Conservation (phyloP, 768 basidiomycete species). For the Ephemerocybe angulata region DNA sequence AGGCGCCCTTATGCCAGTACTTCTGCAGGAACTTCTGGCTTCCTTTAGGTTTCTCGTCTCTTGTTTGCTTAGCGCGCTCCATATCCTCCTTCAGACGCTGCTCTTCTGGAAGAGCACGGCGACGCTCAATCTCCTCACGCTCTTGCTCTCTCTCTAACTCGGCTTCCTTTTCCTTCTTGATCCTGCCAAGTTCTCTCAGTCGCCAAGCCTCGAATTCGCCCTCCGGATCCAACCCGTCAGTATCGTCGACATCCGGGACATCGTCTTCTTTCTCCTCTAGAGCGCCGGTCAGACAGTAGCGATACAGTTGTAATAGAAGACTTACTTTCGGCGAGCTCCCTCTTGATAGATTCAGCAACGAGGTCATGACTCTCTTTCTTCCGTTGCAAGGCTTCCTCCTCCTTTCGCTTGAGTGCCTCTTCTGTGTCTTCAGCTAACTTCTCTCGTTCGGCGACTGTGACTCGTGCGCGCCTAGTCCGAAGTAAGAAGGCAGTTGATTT, state of each 20-base stretch:
- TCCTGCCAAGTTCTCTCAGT: constrained; percentile 85
- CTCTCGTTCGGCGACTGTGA: constrained; percentile 68
- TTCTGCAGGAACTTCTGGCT: constrained; percentile 93
- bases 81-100: constrained; percentile 90
- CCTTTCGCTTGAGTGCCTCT: constrained; percentile 64
- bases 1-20: constrained; percentile 99
- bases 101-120: constrained; percentile 90
- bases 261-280: constrained; percentile 86
- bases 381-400: constrained; percentile 75
- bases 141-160: constrained; percentile 78
- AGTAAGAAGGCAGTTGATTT: constrained; percentile 7
- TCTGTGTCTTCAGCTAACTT: constrained; percentile 69
- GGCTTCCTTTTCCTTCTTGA: constrained; percentile 92
- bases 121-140: constrained; percentile 84
- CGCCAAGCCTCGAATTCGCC: constrained; percentile 97
- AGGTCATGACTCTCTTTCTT: constrained; percentile 87
- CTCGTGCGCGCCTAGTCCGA: constrained; percentile 61
- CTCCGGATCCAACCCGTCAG: constrained; percentile 85
- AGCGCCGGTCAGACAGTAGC: background rate
- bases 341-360: constrained; percentile 89
- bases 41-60: constrained; percentile 88
- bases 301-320: constrained; percentile 10
- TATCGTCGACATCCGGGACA: constrained; percentile 89
- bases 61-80: constrained; percentile 74
- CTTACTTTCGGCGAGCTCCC: constrained; percentile 90